Evolutionary conservation across 2,329 filamentous ascomycete genomes (phyloP).

Genomic region (Aspergillus oerlinghausenensis): DNA sequence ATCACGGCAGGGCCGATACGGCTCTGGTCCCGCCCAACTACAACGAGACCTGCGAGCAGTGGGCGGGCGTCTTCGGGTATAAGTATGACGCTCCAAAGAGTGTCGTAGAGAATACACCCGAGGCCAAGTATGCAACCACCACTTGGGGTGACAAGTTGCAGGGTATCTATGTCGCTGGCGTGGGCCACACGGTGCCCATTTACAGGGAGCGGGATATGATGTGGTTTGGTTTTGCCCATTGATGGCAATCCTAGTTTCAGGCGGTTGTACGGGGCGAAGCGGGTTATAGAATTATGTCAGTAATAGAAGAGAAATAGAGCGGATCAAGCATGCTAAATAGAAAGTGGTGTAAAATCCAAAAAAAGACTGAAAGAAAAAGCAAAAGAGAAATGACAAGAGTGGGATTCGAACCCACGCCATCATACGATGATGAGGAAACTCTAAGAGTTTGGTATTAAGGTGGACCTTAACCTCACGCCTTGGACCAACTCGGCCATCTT

Average conservation of each 20-base stretch:
- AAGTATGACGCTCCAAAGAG: conserved; percentile 13
- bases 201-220: conserved; percentile 18
- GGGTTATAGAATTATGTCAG: neutral
- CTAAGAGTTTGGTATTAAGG: conserved; percentile 1
- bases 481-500: conserved; percentile 36
- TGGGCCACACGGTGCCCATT: conserved; percentile 18
- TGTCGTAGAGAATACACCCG: conserved; percentile 10
- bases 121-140: conserved; percentile 19
- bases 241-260: neutral
- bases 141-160: conserved; percentile 19
- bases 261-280: neutral
- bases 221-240: conserved; percentile 21
- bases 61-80: conserved; percentile 49
- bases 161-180: conserved; percentile 20
- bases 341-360: neutral
- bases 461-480: conserved; percentile 18
- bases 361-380: neutral
- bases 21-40: conserved; percentile 52
- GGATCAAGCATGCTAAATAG: neutral
- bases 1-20: conserved; percentile 51
- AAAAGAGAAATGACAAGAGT: conserved; percentile 5
- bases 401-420: conserved; percentile 7
- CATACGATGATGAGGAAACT: conserved; percentile 4
- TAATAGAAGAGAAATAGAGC: too few species aligned
- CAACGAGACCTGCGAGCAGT: conserved; percentile 55